phyloP scores from a whole-genome alignment of 2,329 filamentous ascomycete species.

The Xylaria arbuscula region DNA sequence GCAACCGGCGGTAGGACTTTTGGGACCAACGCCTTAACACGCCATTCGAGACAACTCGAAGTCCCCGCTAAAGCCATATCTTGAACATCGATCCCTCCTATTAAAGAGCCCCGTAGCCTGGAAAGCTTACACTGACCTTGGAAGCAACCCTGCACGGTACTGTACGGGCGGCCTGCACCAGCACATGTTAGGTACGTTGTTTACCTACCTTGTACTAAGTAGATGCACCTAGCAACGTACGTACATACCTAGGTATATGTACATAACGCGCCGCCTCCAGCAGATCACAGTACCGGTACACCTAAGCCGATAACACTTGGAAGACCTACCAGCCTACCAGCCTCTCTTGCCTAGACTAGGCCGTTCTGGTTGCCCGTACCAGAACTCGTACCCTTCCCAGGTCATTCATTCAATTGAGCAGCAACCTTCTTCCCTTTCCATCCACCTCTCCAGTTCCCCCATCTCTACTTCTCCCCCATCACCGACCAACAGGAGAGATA shows the following conservation, averaged over 20 bases:
- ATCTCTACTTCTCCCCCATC: slow-evolving; percentile 43
- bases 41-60: background rate
- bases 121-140: slow-evolving; percentile 1
- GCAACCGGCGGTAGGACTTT: slow-evolving; percentile 22
- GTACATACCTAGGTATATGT: slow-evolving; percentile 10
- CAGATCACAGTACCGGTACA: slow-evolving; percentile 2
- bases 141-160: slow-evolving; percentile 6
- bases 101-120: slow-evolving; percentile 4
- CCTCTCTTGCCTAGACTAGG: slow-evolving; percentile 32
- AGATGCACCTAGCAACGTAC: slow-evolving; percentile 19
- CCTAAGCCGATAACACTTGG: slow-evolving; percentile 21
- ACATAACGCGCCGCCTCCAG: slow-evolving; percentile 5
- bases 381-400: slow-evolving; percentile 33
- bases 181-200: slow-evolving; percentile 10
- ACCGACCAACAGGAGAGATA: slow-evolving; percentile 38
- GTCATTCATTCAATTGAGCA: slow-evolving; percentile 48
- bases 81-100: slow-evolving; percentile 6
- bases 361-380: slow-evolving; percentile 28
- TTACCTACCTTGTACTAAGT: too few species aligned
- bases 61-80: slow-evolving; percentile 26
- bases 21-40: slow-evolving; percentile 8
- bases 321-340: slow-evolving; percentile 15
- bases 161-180: background rate
- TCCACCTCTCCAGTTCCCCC: slow-evolving; percentile 46
- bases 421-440: slow-evolving; percentile 48